Conservation (phyloP, 2,329 filamentous ascomycete genomes). For the Purpureocillium takamizusanense region DNA sequence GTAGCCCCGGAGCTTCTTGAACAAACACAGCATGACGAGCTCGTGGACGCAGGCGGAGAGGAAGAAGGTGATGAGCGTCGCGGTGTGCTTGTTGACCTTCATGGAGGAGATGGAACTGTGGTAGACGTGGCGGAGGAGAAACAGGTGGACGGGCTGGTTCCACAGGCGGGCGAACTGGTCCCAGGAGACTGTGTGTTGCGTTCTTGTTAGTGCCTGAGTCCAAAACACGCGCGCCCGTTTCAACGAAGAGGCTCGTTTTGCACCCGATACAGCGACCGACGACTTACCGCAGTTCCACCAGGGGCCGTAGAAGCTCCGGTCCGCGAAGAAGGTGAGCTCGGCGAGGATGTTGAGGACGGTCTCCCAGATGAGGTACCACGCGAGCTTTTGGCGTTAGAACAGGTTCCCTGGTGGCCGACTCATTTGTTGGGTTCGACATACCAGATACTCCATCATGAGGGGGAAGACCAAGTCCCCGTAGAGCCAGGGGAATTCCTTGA, state of each 20-base stretch:
- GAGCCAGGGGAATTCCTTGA: slow-evolving; percentile 64
- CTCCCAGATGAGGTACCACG: slow-evolving; percentile 79
- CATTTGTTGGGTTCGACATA: too few species aligned
- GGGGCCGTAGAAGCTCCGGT: slow-evolving; percentile 60
- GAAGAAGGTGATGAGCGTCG: slow-evolving; percentile 69
- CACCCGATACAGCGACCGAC: too few species aligned
- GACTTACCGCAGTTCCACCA: slow-evolving; percentile 52
- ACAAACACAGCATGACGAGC: slow-evolving; percentile 71
- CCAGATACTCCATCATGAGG: slow-evolving; percentile 68
- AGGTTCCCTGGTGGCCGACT: too few species aligned
- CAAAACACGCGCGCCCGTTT: too few species aligned
- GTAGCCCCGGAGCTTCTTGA: slow-evolving; percentile 69
- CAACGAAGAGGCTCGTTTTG: too few species aligned
- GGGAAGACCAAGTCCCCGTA: slow-evolving; percentile 69
- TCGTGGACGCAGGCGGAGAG: slow-evolving; percentile 65
- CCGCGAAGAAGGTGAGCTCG: slow-evolving; percentile 68
- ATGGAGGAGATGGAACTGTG: slow-evolving; percentile 68
- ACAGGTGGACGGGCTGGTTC: slow-evolving; percentile 71
- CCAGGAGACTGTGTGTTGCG: slow-evolving; percentile 43
- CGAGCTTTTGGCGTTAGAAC: slow-evolving; percentile 33
- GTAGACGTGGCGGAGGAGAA: slow-evolving; percentile 70
- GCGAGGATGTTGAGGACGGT: slow-evolving; percentile 66
- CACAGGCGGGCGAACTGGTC: slow-evolving; percentile 74
- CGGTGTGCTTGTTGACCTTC: slow-evolving; percentile 59
- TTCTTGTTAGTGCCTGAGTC: not conserved